Conservation (phyloP, 495 filamentous ascomycete genomes). For the Daldinia vernicosa region DNA sequence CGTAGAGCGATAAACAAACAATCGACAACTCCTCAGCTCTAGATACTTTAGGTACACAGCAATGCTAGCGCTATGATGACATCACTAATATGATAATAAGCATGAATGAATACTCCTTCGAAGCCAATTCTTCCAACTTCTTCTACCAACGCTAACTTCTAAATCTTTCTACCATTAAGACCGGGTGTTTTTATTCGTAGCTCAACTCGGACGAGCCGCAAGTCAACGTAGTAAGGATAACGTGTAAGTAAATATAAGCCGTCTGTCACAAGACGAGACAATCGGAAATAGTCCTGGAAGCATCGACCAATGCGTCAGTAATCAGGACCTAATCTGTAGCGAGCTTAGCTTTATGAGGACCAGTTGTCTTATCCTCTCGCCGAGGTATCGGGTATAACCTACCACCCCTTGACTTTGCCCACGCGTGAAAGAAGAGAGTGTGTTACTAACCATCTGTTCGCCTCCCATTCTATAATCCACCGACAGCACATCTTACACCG, state of each 20-base stretch:
- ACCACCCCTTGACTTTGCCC: not conserved
- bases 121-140: not conserved
- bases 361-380: not conserved
- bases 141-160: not conserved
- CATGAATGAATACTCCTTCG: not conserved
- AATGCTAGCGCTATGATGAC: constrained; percentile 32
- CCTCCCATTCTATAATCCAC: constrained; percentile 80
- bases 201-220: not conserved
- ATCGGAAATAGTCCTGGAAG: constrained; percentile 43
- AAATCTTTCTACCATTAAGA: not conserved
- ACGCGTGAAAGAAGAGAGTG: constrained; percentile 1
- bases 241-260: not conserved
- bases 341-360: constrained; percentile 6
- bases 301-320: constrained; percentile 26
- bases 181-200: not conserved
- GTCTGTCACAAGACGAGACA: constrained; percentile 41
- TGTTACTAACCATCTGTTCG: constrained; percentile 72
- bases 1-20: not conserved
- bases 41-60: constrained; percentile 14
- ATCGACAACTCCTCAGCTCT: constrained; percentile 26
- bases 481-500: constrained; percentile 78
- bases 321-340: constrained; percentile 19
- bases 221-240: not conserved
- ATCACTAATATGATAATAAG: constrained; percentile 43
- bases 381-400: not conserved